Base-by-base conservation (phyloP, 169 alveolate species). In the Eimeria necatrix region DNA sequence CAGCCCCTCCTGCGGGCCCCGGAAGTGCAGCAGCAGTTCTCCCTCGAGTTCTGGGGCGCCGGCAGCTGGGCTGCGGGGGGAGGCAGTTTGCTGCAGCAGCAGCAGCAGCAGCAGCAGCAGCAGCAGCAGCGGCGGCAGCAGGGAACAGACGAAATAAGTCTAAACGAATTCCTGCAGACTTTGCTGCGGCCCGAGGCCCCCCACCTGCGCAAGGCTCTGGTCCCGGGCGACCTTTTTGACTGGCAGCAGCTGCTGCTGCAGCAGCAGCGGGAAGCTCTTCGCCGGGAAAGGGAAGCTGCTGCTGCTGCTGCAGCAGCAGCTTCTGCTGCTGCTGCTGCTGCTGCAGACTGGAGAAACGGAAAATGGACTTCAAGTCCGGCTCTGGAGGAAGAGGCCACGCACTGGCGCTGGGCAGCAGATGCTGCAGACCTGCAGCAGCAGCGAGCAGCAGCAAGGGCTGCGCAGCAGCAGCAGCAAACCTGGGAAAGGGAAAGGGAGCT, bases 361-460 rank as follows among this genome's bases (percentile, higher is more conserved):
- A 0, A 22, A 49, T 85, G 93, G 93, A 85, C 93, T 41, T 16
- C 49, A 49, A 61, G 81, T 22, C 46, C 80, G 60, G 76, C 60
- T 20, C 46, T 46, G 73, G 51, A 46, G 61, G 93, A 85, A 48
- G 64, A 85, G 68, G 59, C 81, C 9, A 41, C 68, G 0, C 32
- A 18, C 61, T 85, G 93, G 93, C 93, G 93, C 6, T 85, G 93
- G 93, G 70, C 93, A 16, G 64, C 93, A 60, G 80, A 61, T 61
- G 48, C 26, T 4, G 93, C 59, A 80, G 93, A 85, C 81, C 16
- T 26, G 32, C 7, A 85, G 12, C 93, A 59, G 12, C 93, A 61
- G 81, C 80, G 49, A 24, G 61, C 32, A n/a, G 64, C 81, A 10
- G 73, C 0, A 20, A 20, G 61, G 16, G 61, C 59, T 53, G 81